Evolutionary conservation across 805 yeast species (phyloP), one percentile per base, ranked within the genome.

Genomic region (Sugiyamaella smithiae): DNA sequence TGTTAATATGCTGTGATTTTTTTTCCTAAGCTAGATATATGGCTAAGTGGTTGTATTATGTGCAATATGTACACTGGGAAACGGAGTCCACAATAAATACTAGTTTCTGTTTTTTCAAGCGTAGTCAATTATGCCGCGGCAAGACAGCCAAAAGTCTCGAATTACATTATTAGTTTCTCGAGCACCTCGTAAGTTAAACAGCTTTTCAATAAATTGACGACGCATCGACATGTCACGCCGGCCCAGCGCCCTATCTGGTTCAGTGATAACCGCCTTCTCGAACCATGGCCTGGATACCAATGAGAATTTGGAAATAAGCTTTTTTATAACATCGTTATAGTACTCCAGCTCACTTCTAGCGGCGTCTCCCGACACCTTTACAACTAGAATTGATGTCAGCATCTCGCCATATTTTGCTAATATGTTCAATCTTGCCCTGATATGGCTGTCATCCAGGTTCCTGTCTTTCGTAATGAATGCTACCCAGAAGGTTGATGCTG

Each of bases 401-500:
- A 70, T 54, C 48, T 51, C 43, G 19, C 71, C 58, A 68, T 61
- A 33, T 54, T 61, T 38, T 48, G 53, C 53, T 64, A 66, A 23
- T 60, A 51, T 53, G 55, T 32, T 56, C 50, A 51, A 7, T 16
- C 40, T 48, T 5, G 16, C 12, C 1, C 24, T 24, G 5, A 14
- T 28, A 6, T 11, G 24, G 16, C 40, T 41, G 11, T 38, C 51
- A n/a, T 44, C 36, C 8, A 33, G 24, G 7, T 38, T 40, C 16
- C 22, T 8, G 11, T 41, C 38, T 20, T 43, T 25, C 2, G 54
- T 59, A 5, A 81, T 57, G 5, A 81, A 56, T 25, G 64, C 63
- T 2, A 67, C 67, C 88, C 89, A 84, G 55, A 84, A 81, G 42
- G 69, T 66, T 44, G 74, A 71, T 0, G 76, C 66, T 1, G 83